Conservation (phyloP, 1,284 basidiomycete species). For the Anthracocystis panici-leucophaei region DNA sequence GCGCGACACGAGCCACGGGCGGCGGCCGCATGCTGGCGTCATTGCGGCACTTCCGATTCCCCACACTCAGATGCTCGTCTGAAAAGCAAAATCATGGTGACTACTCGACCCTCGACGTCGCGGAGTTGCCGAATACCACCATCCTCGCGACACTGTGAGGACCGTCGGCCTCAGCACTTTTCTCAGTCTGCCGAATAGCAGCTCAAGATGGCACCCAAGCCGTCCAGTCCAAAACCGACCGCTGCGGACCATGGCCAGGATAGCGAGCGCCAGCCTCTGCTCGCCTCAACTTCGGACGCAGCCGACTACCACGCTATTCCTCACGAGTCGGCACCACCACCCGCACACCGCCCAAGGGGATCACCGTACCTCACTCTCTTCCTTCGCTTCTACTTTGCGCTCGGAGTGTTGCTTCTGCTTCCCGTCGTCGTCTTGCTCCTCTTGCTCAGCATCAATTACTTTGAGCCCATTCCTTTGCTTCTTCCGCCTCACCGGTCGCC, state of each 20-base stretch:
- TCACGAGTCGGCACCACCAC: constrained; percentile 5
- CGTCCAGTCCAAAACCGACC: constrained; percentile 8
- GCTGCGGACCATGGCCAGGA: constrained; percentile 15
- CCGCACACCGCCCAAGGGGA: constrained; percentile 11
- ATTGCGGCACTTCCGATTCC: constrained; percentile 9
- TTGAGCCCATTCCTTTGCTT: constrained; percentile 50
- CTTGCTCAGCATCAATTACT: constrained; percentile 47
- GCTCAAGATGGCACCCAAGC: constrained; percentile 27
- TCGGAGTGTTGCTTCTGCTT: constrained; percentile 43
- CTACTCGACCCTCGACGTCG: neutral
- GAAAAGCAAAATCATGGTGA: neutral
- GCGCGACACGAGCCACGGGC: constrained; percentile 4
- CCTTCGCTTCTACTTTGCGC: constrained; percentile 41
- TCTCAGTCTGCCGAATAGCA: neutral
- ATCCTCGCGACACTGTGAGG: constrained; percentile 2
- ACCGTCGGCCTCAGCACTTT: neutral
- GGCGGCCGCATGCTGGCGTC: constrained; percentile 11
- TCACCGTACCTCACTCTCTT: constrained; percentile 46
- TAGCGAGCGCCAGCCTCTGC: constrained; percentile 41
- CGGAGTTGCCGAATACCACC: constrained; percentile 3
- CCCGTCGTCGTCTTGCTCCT: constrained; percentile 38
- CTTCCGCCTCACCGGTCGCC: constrained; percentile 51
- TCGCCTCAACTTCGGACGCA: constrained; percentile 9
- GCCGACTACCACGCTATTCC: constrained; percentile 34
- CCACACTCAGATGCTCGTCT: neutral